These are phyloP conservation scores for Lecanicillium sp. DNA, from an alignment of 2,329 filamentous ascomycete genomes.

Conservation along the genomic window DNA sequence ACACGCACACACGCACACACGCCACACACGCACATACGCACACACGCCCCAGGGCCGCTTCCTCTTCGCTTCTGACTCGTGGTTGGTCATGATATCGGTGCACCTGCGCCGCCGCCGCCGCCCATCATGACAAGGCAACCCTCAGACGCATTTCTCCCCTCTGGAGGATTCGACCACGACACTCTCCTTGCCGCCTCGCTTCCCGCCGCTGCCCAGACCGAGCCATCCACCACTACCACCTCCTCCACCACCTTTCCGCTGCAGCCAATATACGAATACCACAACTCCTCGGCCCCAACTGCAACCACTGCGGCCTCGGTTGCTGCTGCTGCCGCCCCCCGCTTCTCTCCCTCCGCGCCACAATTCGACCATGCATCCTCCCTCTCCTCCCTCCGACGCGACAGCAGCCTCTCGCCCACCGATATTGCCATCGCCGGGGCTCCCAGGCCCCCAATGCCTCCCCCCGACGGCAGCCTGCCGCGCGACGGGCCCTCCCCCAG, in stretches of 20 bases:
- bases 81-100: conserved; percentile 11
- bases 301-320: conserved; percentile 12
- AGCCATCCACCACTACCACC: conserved; percentile 30
- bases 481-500: conserved; percentile 11
- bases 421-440: conserved; percentile 7
- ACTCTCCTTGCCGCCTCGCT: conserved; percentile 21
- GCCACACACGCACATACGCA: background rate
- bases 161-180: conserved; percentile 31
- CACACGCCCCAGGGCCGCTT: too few species aligned
- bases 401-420: conserved; percentile 16
- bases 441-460: conserved; percentile 9
- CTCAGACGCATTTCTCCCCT: conserved; percentile 38
- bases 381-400: conserved; percentile 13
- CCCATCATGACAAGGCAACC: conserved; percentile 34
- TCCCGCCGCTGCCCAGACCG: conserved; percentile 26
- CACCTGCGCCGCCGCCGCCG: background rate
- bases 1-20: background rate
- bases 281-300: conserved; percentile 18
- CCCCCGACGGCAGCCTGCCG: conserved; percentile 1
- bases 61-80: background rate
- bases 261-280: conserved; percentile 33
- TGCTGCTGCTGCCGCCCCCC: conserved; percentile 18
- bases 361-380: conserved; percentile 15
- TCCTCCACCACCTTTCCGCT: conserved; percentile 30
- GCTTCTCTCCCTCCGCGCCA: conserved; percentile 19